Conservation (phyloP, 1,284 basidiomycete species). For the Schizophyllum commune region DNA sequence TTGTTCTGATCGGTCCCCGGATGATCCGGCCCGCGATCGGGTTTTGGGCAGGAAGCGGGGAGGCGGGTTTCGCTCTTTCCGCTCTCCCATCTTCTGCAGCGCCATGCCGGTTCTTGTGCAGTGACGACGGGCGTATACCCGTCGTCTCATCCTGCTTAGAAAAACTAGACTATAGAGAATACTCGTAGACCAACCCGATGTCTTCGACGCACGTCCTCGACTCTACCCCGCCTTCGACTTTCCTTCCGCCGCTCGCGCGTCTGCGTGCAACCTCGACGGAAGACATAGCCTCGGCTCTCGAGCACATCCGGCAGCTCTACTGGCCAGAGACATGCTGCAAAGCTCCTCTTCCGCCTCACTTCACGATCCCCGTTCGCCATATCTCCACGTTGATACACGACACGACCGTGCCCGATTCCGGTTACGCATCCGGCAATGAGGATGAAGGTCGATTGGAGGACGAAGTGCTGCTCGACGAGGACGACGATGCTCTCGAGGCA, state of each 20-base stretch:
- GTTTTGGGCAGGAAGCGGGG: no score
- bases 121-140: no score
- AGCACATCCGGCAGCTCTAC: conserved; percentile 33
- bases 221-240: conserved; percentile 13
- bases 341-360: conserved; percentile 17
- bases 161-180: conserved; percentile 20
- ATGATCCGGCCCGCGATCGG: no score
- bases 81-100: no score
- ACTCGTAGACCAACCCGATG: conserved; percentile 18
- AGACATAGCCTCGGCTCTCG: conserved; percentile 24
- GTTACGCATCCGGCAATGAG: conserved; percentile 49
- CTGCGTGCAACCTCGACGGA: conserved; percentile 22
- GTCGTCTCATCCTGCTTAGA: not conserved
- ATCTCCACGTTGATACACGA: conserved; percentile 17
- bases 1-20: no score
- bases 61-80: no score
- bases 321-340: conserved; percentile 18
- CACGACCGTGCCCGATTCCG: conserved; percentile 32
- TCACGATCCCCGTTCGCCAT: conserved; percentile 16
- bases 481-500: conserved; percentile 16
- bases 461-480: conserved; percentile 11
- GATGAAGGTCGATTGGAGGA: conserved; percentile 24
- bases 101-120: no score
- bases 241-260: conserved; percentile 33
- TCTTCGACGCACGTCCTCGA: conserved; percentile 12